phyloP scores from a whole-genome alignment of 345 rosid species.

The Populus nigra region DNA sequence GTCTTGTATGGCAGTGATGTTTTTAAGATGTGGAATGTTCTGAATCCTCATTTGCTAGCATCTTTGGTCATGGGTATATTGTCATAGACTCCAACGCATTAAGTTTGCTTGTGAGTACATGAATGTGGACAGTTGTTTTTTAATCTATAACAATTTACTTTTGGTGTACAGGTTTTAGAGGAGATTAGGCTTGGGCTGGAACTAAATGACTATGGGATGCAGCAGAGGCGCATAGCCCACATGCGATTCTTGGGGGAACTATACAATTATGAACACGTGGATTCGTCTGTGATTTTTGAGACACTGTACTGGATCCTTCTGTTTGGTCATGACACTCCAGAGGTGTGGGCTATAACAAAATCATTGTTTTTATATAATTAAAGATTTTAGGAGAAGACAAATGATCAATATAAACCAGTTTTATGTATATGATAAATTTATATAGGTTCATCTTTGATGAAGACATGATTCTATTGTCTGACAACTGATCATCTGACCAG shows the following conservation, averaged over 20 bases:
- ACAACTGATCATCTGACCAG: not conserved
- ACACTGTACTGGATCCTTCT: conserved; percentile 78
- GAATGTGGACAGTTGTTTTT: not conserved
- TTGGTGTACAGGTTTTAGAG: conserved; percentile 78
- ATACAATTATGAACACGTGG: conserved; percentile 96
- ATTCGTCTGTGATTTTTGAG: conserved; percentile 94
- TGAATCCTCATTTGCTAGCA: not conserved
- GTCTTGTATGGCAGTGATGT: not conserved
- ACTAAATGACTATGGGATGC: conserved; percentile 93
- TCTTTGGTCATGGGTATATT: not conserved
- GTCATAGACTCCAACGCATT: not conserved
- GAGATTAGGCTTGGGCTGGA: conserved; percentile 95
- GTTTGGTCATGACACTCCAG: conserved; percentile 76
- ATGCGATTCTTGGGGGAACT: conserved; percentile 96
- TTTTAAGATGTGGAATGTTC: not conserved
- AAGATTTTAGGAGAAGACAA: not conserved
- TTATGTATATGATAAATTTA: not conserved
- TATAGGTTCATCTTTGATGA: not conserved
- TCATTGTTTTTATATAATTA: not conserved
- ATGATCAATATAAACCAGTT: not conserved
- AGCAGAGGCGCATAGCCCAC: conserved; percentile 95
- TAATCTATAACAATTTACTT: conserved; percentile 10
- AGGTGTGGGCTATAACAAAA: conserved; percentile 42
- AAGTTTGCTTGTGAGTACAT: not conserved
- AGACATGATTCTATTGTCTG: not conserved